phyloP scores from a whole-genome alignment of 2,329 filamentous ascomycete species.

The Penicillium olsonii region DNA sequence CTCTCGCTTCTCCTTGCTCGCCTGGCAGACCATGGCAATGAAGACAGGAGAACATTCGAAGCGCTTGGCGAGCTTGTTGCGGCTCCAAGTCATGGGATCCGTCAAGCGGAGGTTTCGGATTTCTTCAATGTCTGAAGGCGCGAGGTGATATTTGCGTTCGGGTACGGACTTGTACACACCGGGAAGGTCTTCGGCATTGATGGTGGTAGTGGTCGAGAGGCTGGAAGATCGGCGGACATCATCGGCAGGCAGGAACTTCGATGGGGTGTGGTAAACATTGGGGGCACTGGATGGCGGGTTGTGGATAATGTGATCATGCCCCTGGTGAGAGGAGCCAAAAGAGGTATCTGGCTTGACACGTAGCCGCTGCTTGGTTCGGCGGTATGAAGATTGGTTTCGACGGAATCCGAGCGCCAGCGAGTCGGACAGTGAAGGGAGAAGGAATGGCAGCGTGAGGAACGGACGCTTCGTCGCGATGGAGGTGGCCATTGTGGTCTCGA shows the following conservation, averaged over 20 bases:
- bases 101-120: constrained; percentile 57
- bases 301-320: constrained; percentile 61
- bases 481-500: constrained; percentile 29
- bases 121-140: constrained; percentile 57
- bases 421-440: constrained; percentile 41
- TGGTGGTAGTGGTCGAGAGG: constrained; percentile 21
- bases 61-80: constrained; percentile 60
- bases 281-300: constrained; percentile 67
- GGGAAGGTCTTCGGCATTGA: constrained; percentile 41
- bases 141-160: constrained; percentile 64
- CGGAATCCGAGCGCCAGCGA: constrained; percentile 33
- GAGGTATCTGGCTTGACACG: constrained; percentile 55
- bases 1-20: constrained; percentile 51
- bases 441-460: constrained; percentile 39
- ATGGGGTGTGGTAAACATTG: constrained; percentile 64
- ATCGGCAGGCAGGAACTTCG: constrained; percentile 62
- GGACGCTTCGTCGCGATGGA: constrained; percentile 36
- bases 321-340: constrained; percentile 44
- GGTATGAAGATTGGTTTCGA: constrained; percentile 52
- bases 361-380: constrained; percentile 53
- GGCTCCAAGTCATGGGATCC: constrained; percentile 62
- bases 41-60: constrained; percentile 66
- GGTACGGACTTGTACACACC: constrained; percentile 52
- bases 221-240: constrained; percentile 55
- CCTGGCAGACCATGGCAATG: constrained; percentile 60